phyloP scores from a whole-genome alignment of 2,329 filamentous ascomycete genomes.

The Peltaster fructicola region DNA sequence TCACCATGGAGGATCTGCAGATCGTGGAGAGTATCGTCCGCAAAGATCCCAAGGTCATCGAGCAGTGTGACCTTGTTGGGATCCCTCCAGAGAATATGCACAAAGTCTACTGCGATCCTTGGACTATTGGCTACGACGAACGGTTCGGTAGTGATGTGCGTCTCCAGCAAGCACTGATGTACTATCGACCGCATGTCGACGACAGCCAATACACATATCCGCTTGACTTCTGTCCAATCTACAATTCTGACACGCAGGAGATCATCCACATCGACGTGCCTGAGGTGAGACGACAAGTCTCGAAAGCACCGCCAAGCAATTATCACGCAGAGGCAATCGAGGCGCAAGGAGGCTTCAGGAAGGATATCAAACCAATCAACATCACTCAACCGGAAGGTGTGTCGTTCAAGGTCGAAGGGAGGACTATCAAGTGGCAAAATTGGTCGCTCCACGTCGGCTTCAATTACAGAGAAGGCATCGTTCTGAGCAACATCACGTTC shows the following conservation, averaged over 20 bases:
- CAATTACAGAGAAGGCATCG: constrained; percentile 84
- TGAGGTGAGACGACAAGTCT: constrained; percentile 56
- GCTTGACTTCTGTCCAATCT: constrained; percentile 87
- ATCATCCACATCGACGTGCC: constrained; percentile 77
- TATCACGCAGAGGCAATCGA: constrained; percentile 62
- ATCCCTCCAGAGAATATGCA: constrained; percentile 73
- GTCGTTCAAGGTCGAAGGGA: constrained; percentile 60
- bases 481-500: constrained; percentile 77
- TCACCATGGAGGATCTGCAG: constrained; percentile 80
- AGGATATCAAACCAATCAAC: constrained; percentile 67
- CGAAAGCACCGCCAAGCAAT: constrained; percentile 54
- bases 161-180: constrained; percentile 87
- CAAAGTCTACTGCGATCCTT: constrained; percentile 91
- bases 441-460: constrained; percentile 89
- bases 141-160: constrained; percentile 63
- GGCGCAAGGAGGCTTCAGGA: constrained; percentile 56
- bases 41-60: constrained; percentile 69
- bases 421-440: constrained; percentile 74
- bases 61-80: constrained; percentile 71
- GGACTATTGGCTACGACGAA: constrained; percentile 91
- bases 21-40: constrained; percentile 60
- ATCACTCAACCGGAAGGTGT: constrained; percentile 81
- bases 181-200: constrained; percentile 72
- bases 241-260: constrained; percentile 58
- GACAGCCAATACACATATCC: constrained; percentile 84